These are phyloP conservation scores for Coffea humblotiana DNA, from an alignment of 305 asterid genomes.

Conservation along the genomic window DNA sequence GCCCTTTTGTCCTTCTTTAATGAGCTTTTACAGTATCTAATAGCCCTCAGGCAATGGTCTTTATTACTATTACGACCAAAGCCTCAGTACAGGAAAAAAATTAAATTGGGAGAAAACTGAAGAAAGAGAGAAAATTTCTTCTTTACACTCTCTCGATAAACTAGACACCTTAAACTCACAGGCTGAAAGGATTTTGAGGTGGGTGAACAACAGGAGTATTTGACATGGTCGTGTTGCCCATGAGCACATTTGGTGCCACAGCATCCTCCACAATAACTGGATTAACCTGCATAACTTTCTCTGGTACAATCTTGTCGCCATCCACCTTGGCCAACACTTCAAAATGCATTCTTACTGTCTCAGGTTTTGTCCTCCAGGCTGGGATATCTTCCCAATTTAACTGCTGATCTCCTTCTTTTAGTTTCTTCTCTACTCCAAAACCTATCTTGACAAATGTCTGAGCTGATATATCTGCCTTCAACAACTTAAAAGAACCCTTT, in stretches of 20 bases:
- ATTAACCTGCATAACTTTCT: constrained; percentile 69
- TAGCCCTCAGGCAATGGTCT: neutral
- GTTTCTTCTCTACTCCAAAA: constrained; percentile 74
- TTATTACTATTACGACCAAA: constrained; percentile 1
- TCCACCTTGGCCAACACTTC: constrained; percentile 92
- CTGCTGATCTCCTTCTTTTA: constrained; percentile 48
- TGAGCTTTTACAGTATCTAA: constrained; percentile 10
- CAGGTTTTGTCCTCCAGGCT: constrained; percentile 79
- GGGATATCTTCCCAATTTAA: constrained; percentile 47
- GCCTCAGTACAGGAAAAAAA: neutral
- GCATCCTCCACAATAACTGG: constrained; percentile 68
- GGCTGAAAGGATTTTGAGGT: constrained; percentile 60
- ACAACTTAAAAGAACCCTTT: constrained; percentile 73
- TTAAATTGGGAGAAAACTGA: neutral
- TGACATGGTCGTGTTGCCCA: constrained; percentile 65
- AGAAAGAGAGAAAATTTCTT: neutral
- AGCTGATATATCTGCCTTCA: constrained; percentile 83
- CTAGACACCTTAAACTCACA: constrained; percentile 31
- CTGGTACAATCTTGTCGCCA: constrained; percentile 74
- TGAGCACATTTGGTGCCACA: constrained; percentile 46
- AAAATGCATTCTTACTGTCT: constrained; percentile 67
- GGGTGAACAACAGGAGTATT: constrained; percentile 54
- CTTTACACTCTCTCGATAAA: constrained; percentile 23
- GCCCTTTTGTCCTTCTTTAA: neutral
- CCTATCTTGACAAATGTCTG: constrained; percentile 81